Evolutionary conservation across 2,329 filamentous ascomycete species (phyloP), one percentile per base, ranked within the genome.

Genomic region (Ophiostoma pallidulum): DNA sequence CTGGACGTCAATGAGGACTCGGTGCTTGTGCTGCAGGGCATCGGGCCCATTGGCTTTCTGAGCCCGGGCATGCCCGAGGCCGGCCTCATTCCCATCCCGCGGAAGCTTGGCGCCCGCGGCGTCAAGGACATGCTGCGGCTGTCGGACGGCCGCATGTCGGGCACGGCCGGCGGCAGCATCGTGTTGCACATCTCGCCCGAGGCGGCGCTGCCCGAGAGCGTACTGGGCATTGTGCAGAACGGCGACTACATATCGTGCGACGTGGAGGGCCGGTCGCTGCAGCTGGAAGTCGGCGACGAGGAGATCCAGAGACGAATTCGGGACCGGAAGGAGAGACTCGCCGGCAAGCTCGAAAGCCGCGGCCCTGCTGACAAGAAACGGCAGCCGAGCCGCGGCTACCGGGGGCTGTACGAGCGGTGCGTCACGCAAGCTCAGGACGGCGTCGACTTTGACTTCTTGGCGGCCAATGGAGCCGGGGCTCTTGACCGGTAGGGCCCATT

Each of bases 31-130:
- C 80, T 96, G 22, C 81, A 89, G 53, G 90, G 89, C 52, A 91
- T 96, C 59, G 90, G 90, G 0, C 90, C 89, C 8, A 28, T 50
- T 4, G 48, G 48, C 19, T 50, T 50, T 7, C 4, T 31, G 8
- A 88, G 87, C 2, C 90, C 90, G 0, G 90, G 90, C 12, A 96
- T 96, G 90, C 90, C 89, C 1, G 90, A 96, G 64, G 88, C 92
- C 48, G 74, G 74, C 0, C 60, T 77, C 22, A 67, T 77, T 1
- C 74, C 74, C 0, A 76, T 77, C 20, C 80, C 94, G 14, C 85
- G 90, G 59, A 88, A 90, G 43, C 80, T 83, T 26, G 87, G 85
- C 0, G 80, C 83, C 0, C 80, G 80, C 1, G 84, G 84, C 8
- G 74, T 95, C 4, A 74, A 70, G 13, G 92, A 95, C 52, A 82